phyloP scores from a whole-genome alignment of 331 rosid species.

The Acacia concinna region DNA sequence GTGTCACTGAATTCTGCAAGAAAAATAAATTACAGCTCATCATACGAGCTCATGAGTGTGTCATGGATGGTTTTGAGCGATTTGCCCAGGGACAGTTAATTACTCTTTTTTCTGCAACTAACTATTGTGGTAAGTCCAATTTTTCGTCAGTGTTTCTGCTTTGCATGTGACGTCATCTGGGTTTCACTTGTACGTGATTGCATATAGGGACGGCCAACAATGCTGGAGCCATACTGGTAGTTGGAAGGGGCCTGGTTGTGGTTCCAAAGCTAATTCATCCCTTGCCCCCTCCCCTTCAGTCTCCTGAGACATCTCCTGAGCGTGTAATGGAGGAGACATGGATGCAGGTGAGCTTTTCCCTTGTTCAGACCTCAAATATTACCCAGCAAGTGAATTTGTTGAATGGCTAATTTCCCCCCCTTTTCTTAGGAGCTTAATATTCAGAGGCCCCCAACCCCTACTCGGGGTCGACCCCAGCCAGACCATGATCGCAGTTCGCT shows the following conservation, averaged over 20 bases:
- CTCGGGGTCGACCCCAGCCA: slow-evolving; percentile 98
- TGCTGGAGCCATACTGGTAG: slow-evolving; percentile 96
- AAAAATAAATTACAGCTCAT: slow-evolving; percentile 93
- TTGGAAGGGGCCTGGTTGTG: slow-evolving; percentile 98
- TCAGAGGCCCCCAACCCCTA: slow-evolving; percentile 99
- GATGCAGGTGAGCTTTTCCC: slow-evolving; percentile 81
- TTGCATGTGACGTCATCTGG: slow-evolving; percentile 22
- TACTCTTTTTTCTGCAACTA: slow-evolving; percentile 96
- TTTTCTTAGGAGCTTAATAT: slow-evolving; percentile 80
- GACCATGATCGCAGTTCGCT: slow-evolving; percentile 95
- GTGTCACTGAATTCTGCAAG: slow-evolving; percentile 95
- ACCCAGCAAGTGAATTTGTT: neutral
- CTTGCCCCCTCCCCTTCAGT: slow-evolving; percentile 94
- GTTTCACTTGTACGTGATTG: slow-evolving; percentile 31
- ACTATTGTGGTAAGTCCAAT: slow-evolving; percentile 82
- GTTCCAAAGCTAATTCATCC: slow-evolving; percentile 98
- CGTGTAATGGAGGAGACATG: slow-evolving; percentile 83
- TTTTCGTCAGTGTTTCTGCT: neutral
- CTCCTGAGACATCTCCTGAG: slow-evolving; percentile 97
- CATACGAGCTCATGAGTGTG: slow-evolving; percentile 98
- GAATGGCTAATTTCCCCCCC: neutral
- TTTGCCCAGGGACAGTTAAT: slow-evolving; percentile 99
- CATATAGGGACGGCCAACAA: slow-evolving; percentile 92
- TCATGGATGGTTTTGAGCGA: slow-evolving; percentile 98
- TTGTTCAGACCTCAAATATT: neutral